Evolutionary conservation across 306 rosid genomes (phyloP), one percentile per base, ranked within the genome.

Genomic region (Alnus rubra): DNA sequence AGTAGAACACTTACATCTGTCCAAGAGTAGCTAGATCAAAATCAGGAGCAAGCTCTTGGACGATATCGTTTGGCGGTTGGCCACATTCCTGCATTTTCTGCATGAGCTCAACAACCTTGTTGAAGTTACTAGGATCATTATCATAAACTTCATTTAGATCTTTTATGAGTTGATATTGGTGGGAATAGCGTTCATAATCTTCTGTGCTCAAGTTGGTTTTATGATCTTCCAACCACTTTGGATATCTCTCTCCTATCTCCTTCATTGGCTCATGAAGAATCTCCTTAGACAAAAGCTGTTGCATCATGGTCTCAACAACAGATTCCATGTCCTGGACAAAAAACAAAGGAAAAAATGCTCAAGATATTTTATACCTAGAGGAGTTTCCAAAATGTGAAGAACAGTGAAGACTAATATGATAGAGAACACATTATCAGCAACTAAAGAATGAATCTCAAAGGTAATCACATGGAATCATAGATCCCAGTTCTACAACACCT

Each of bases 51-150:
- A 95, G 90, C 87, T 93, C 97, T 45, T 85, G 85, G 76, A 93
- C 92, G 39, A 95, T 91, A 54, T 93, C 99, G 55, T 81, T 90
- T 23, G 98, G 99, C 15, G 98, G 98, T 72, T 91, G 99, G 78
- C 99, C 99, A 47, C 97, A 95, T 83, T 95, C 99, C 87, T 95
- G 99, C 98, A 93, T 91, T 86, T 91, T 93, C 87, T 95, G 99
- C 99, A 95, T 91, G 75, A 95, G 91, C 86, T 95, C 98, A 67
- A 93, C 87, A 80, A 95, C 88, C 88, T 84, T 93, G 82, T 35
- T 83, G 91, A 86, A 95, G 84, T 95, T 93, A 71, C 78, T 79
- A 15, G 98, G 59, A 42, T 95, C 98, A 4, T 84, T 86, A 77
- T 95, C 98, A 19, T 95, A 95, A 37, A 91, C 97, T 73, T 79